phyloP scores from a whole-genome alignment of 371 early-diverging fungal species.

The Actinomortierella ambigua region DNA sequence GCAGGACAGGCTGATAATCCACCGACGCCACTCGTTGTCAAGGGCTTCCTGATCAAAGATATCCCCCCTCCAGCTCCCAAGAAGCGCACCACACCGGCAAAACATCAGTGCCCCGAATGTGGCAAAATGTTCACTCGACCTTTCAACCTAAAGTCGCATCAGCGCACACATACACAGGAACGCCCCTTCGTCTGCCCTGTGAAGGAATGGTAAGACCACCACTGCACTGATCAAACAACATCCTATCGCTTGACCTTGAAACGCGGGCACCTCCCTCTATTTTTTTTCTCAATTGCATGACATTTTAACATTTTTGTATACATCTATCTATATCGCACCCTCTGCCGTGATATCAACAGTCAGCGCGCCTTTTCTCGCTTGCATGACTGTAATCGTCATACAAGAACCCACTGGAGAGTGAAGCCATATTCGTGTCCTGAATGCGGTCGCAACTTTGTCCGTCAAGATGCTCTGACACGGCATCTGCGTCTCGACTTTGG shows the following conservation, averaged over 20 bases:
- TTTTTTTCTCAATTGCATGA: no score
- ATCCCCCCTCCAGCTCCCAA: conserved; percentile 5
- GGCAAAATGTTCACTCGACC: conserved; percentile 71
- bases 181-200: conserved; percentile 65
- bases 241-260: no score
- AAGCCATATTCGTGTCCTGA: conserved; percentile 63
- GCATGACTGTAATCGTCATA: conserved; percentile 84
- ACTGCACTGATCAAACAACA: no score
- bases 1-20: no score
- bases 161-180: conserved; percentile 72
- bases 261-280: no score
- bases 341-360: conserved; percentile 5
- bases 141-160: conserved; percentile 79
- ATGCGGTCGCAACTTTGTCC: conserved; percentile 76
- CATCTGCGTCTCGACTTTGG: conserved; percentile 52
- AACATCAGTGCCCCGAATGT: conserved; percentile 60
- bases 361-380: conserved; percentile 65
- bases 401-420: conserved; percentile 64
- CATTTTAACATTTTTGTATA: background rate
- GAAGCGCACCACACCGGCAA: conserved; percentile 43
- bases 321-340: background rate
- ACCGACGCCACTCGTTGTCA: no score
- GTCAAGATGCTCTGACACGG: conserved; percentile 76
- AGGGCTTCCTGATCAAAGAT: no score
- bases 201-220: conserved; percentile 51